A percentile compares a stretch with the other conserved stretches of the same genome.
These are phyloP conservation scores for Cercis canadensis DNA, from an alignment of 306 rosid genomes.

Conservation along the genomic window DNA sequence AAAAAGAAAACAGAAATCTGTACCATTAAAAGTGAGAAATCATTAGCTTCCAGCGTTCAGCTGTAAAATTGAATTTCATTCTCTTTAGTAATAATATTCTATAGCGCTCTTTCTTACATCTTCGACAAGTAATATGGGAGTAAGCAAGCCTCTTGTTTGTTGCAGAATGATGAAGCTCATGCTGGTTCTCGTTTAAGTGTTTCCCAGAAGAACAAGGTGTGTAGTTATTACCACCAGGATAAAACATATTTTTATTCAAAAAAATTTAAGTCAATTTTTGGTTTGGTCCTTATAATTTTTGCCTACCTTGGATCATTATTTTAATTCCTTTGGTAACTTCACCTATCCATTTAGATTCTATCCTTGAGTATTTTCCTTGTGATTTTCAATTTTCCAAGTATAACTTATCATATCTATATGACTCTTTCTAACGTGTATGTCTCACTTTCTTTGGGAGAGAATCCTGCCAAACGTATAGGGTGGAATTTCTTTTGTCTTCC, in stretches of 20 bases:
- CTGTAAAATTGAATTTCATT: slow-evolving; percentile 13
- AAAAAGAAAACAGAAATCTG: slow-evolving; percentile 66
- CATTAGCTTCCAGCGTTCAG: slow-evolving; percentile 25
- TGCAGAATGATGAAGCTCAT: slow-evolving; percentile 63
- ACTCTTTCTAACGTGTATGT: not conserved
- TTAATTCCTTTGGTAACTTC: not conserved
- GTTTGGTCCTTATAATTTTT: too few species aligned
- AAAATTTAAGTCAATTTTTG: not conserved
- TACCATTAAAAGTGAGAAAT: slow-evolving; percentile 58
- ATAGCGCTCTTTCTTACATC: slow-evolving; percentile 34
- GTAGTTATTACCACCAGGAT: slow-evolving; percentile 25
- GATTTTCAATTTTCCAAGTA: slow-evolving; percentile 2
- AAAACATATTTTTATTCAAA: slow-evolving; percentile 10
- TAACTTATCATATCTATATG: not conserved
- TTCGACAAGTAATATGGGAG: slow-evolving; percentile 39
- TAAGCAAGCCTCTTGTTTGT: slow-evolving; percentile 44
- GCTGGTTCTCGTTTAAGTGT: slow-evolving; percentile 50
- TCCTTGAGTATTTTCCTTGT: not conserved
- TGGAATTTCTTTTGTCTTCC: not conserved
- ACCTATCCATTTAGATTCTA: not conserved
- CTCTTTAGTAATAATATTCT: not conserved
- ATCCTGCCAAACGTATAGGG: not conserved
- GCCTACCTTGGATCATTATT: too few species aligned
- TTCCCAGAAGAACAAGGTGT: slow-evolving; percentile 64
- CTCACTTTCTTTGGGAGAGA: slow-evolving; percentile 4